A percentile compares a stretch with the other conserved stretches of the same genome.
These are phyloP conservation scores for Phytophthora multivora DNA, from an alignment of 352 stramenopile genomes.

Conservation along the genomic window DNA sequence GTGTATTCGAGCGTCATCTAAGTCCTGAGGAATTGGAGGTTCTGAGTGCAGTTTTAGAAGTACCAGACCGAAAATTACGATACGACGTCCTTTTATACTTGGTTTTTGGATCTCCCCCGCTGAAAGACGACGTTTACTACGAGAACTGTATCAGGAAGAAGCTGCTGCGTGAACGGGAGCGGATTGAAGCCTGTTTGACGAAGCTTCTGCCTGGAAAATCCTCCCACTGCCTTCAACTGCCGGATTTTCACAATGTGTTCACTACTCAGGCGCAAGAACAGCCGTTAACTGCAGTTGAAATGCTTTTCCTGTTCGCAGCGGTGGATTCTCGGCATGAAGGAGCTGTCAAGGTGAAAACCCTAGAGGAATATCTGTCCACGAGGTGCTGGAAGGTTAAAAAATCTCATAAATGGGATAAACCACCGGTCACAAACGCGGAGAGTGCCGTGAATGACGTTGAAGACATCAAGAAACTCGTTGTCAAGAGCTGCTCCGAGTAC, in stretches of 20 bases:
- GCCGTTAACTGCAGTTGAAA: slow-evolving; percentile 25
- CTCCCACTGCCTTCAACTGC: slow-evolving; percentile 15
- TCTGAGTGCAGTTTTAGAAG: slow-evolving; percentile 22
- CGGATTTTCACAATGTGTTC: slow-evolving; percentile 24
- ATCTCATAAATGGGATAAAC: not conserved
- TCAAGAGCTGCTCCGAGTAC: slow-evolving; percentile 27
- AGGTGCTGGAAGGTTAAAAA: slow-evolving; percentile 28
- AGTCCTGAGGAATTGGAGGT: slow-evolving; percentile 38
- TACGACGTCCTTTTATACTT: slow-evolving; percentile 65
- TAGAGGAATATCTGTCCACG: slow-evolving; percentile 34
- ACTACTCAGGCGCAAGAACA: not conserved
- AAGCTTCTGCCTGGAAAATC: slow-evolving; percentile 19
- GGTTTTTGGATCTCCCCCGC: slow-evolving; percentile 44
- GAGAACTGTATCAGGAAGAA: slow-evolving; percentile 22
- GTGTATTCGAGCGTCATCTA: slow-evolving; percentile 62
- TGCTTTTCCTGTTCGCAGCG: slow-evolving; percentile 48
- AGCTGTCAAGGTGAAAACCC: slow-evolving; percentile 21
- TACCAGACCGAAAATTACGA: slow-evolving; percentile 18
- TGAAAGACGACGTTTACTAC: slow-evolving; percentile 37
- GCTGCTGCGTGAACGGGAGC: slow-evolving; percentile 15
- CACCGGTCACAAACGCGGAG: not conserved
- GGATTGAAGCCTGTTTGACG: slow-evolving; percentile 16
- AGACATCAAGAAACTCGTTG: slow-evolving; percentile 16
- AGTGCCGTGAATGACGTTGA: not conserved
- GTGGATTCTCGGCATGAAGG: slow-evolving; percentile 30